A percentile compares a stretch with the other conserved stretches of the same genome.
Conservation (phyloP, 2,329 filamentous ascomycete genomes). For the Chrysoporthe austroafricana region DNA sequence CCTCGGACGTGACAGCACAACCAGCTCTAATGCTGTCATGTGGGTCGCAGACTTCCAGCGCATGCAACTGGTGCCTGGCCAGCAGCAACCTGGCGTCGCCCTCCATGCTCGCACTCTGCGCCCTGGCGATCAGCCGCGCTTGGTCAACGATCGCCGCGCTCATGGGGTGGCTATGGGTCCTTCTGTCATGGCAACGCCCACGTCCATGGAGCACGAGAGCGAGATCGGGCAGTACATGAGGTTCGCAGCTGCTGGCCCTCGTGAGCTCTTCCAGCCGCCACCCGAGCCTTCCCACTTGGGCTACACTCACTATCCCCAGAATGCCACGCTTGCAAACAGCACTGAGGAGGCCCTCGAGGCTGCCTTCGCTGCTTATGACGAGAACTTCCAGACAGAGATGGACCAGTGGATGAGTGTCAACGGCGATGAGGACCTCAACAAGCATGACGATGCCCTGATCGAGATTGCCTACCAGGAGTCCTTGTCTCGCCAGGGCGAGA, state of each 20-base stretch:
- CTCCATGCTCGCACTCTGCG: background rate
- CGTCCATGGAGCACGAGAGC: background rate
- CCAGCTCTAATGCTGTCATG: too few relatives aligned
- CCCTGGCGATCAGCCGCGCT: background rate
- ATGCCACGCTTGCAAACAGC: conserved; percentile 26
- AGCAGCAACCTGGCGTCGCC: background rate
- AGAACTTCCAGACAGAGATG: conserved; percentile 35
- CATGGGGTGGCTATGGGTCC: background rate
- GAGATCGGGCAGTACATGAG: background rate
- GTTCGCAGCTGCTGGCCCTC: conserved; percentile 5
- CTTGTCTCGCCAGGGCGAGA: conserved; percentile 28
- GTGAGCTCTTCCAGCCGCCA: conserved; percentile 3
- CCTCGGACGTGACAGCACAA: too few relatives aligned
- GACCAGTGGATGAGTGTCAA: conserved; percentile 40
- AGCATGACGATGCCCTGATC: conserved; percentile 30
- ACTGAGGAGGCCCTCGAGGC: conserved; percentile 34
- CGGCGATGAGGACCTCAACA: conserved; percentile 33
- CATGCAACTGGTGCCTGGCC: background rate
- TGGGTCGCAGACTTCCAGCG: conserved; percentile 3
- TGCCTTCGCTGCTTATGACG: conserved; percentile 37
- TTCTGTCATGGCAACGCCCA: background rate
- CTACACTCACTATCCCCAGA: conserved; percentile 25
- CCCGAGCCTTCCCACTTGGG: background rate
- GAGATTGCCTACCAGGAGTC: conserved; percentile 18
- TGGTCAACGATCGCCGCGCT: background rate